Base-by-base conservation (phyloP, 2,329 filamentous ascomycete species). In the Calycina herbarum region DNA sequence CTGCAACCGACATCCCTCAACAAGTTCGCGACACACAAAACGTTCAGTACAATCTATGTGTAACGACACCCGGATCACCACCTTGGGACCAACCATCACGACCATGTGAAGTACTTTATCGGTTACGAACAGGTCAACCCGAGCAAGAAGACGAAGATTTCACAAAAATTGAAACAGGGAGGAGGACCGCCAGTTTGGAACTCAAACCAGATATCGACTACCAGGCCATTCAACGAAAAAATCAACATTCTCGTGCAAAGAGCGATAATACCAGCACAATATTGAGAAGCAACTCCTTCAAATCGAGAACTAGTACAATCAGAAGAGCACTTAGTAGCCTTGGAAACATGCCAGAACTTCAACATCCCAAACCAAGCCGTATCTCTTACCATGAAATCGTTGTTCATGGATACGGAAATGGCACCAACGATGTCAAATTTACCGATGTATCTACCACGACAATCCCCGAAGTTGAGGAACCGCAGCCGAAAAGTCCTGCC, bases 121-220 rank as follows among this genome's bases (percentile, higher is more conserved):
- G 67, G 7, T 67, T 67, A 1, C 70, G 72, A 29, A 70, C 69
- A 13, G 61, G 67, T n/a, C 71, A 73, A 48, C 64, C 60, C 15
- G 48, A 11, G 24, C n/a, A 27, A 35, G 42, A 45, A n/a, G 54
- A 29, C 31, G 57, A 59, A n/a, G 15, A 15, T 15, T 54, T 42
- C 11, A 57, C 38, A 15, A 45, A 62, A 24, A 27, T 45, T 17
- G 6, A 24, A 20, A 1, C 15, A n/a, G 24, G 10, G 4, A 54
- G 15, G 6, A 42, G 33, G n/a, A 11, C 42, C 5, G 20, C n/a
- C n/a, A 31, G 29, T 11, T 45, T 64, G 0, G 69, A 72, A 24
- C 82, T 86, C 66, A 82, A 82, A 65, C 83, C 84, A 0, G 85
- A 87, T 59, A 81, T 87, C 56, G 83, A 87, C 69, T 85, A 86